These are phyloP conservation scores for Trichoderma atroviride DNA, from an alignment of 2,329 filamentous ascomycete species.

Conservation along the genomic window DNA sequence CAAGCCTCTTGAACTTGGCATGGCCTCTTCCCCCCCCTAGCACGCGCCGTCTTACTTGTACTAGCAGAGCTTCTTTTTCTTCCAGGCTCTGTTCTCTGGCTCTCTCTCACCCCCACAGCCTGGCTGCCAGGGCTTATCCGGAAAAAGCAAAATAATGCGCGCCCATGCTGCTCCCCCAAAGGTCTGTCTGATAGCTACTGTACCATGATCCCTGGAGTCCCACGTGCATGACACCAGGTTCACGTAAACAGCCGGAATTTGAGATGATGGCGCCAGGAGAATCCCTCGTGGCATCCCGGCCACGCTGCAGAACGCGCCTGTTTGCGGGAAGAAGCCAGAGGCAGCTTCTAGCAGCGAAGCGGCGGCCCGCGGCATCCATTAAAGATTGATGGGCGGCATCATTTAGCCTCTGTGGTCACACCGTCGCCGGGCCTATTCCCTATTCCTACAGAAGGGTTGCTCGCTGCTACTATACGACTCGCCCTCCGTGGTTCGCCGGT, in stretches of 20 bases:
- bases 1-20: background rate
- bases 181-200: background rate
- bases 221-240: slow-evolving; percentile 25
- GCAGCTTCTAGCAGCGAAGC: slow-evolving; percentile 18
- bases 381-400: slow-evolving; percentile 14
- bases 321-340: slow-evolving; percentile 17
- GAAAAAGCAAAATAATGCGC: slow-evolving; percentile 27
- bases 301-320: slow-evolving; percentile 13
- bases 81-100: background rate
- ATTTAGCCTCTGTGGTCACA: slow-evolving; percentile 22
- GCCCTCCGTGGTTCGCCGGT: slow-evolving; percentile 7
- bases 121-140: slow-evolving; percentile 8
- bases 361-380: slow-evolving; percentile 25
- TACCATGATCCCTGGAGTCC: slow-evolving; percentile 19
- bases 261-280: slow-evolving; percentile 20
- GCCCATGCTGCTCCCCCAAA: slow-evolving; percentile 1
- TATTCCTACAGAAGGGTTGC: slow-evolving; percentile 12
- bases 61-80: slow-evolving; percentile 3
- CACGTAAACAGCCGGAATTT: slow-evolving; percentile 23
- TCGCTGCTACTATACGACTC: background rate
- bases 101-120: slow-evolving; percentile 6
- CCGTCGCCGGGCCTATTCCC: slow-evolving; percentile 23
- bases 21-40: background rate
- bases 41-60: background rate
- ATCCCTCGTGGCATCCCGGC: slow-evolving; percentile 28